Evolutionary conservation across 2,329 filamentous ascomycete genomes (phyloP), one percentile per base, ranked within the genome.

Genomic region (Colletotrichum horii): DNA sequence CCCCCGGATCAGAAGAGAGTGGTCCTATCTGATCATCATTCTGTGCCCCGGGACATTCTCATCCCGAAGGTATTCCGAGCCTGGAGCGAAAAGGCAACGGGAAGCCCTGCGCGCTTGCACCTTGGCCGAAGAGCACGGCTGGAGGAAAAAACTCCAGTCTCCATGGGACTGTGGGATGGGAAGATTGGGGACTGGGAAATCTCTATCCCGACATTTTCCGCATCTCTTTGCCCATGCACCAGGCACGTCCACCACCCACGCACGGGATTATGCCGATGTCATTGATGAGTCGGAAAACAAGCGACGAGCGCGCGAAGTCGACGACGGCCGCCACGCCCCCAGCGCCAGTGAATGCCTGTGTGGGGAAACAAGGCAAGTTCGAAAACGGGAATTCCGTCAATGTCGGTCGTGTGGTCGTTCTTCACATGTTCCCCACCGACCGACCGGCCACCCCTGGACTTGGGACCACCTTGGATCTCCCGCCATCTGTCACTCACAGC

Each of bases 11-110:
- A 68, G 69, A 73, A 75, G 69, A 75, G 70, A 75, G 73, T 75
- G 73, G 69, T 73, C 58, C 69, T 55, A 73, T 43, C n/a, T 68
- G 56, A 67, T 11, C 69, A 68, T 65, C 64, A 48, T 72, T 16
- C 38, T 71, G 30, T 62, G 38, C 38, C 43, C 55, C 55, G 62
- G 69, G 26, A 48, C 24, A 73, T 48, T 56, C 70, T 72, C 56
- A 73, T 75, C 69, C 70, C 73, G 73, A 73, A 58, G 70, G 73
- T 72, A 68, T 68, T 75, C 73, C 73, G 70, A 75, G 48, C 24
- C 19, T 28, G 30, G 52, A 43, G 66, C 22, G 55, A 56, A 38
- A 6, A 26, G 55, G 52, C 24, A 30, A 62, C 55, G 24, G 22
- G 14, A 56, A 34, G 19, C 34, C 36, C 22, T 70, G 56, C 66